Percentiles rank a stretch among this genome's conserved stretches.
Conservation (phyloP, 2,329 filamentous ascomycete genomes). For the Tetracladium maxilliforme region DNA sequence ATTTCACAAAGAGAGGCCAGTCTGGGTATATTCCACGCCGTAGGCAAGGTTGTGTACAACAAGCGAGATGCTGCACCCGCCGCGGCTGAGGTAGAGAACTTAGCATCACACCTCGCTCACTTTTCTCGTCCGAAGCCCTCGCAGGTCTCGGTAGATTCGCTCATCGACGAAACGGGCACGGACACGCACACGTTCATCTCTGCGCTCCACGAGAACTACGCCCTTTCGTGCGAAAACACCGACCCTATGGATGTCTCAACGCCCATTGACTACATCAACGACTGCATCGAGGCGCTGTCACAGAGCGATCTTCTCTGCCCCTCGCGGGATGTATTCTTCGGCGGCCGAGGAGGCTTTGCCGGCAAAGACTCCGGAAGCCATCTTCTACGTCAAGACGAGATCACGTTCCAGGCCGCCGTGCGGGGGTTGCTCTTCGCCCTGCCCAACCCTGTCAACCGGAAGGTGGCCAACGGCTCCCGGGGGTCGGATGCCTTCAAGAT, state of each 20-base stretch:
- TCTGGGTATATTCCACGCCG: conserved; percentile 87
- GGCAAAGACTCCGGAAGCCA: conserved; percentile 49
- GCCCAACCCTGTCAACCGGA: conserved; percentile 72
- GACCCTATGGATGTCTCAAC: too few species aligned
- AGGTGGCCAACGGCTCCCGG: conserved; percentile 22
- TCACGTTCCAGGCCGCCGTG: conserved; percentile 82
- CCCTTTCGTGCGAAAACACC: conserved; percentile 71
- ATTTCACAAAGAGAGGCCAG: conserved; percentile 80
- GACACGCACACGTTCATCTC: conserved; percentile 84
- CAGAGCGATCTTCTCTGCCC: conserved; percentile 76
- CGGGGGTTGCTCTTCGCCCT: conserved; percentile 75
- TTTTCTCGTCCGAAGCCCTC: conserved; percentile 45
- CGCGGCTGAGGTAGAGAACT: conserved; percentile 27
- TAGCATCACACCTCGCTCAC: conserved; percentile 44
- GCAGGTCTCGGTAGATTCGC: conserved; percentile 52
- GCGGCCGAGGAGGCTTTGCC: conserved; percentile 28
- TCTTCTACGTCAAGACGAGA: conserved; percentile 77
- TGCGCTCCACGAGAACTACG: conserved; percentile 86
- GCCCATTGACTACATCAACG: conserved; percentile 55
- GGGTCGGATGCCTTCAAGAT: conserved; percentile 60
- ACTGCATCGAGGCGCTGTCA: conserved; percentile 77
- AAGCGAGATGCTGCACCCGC: conserved; percentile 53
- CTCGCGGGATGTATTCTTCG: conserved; percentile 54
- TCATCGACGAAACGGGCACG: conserved; percentile 90
- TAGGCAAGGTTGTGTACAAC: conserved; percentile 94